A percentile compares a stretch with the other conserved stretches of the same genome.
Conservation (phyloP, 805 yeast genomes). For the Jamesozyma hellenica region DNA sequence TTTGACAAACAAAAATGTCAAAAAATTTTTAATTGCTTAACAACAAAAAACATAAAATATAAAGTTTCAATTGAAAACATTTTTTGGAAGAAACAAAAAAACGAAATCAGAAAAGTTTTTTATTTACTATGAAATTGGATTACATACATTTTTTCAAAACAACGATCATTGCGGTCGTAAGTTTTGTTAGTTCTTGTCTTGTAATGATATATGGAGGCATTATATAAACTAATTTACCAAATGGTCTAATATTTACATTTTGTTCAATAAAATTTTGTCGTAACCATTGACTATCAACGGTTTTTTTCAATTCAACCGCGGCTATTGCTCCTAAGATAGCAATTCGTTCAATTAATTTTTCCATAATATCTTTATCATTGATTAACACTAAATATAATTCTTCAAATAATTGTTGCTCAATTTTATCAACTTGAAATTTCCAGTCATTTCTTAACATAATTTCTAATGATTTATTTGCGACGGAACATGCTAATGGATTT, state of each 20-base stretch:
- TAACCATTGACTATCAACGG: slow-evolving; percentile 16
- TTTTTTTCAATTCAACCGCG: slow-evolving; percentile 13
- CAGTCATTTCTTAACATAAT: slow-evolving; percentile 16
- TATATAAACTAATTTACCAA: slow-evolving; percentile 17
- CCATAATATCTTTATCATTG: slow-evolving; percentile 3
- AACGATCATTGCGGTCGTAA: neutral
- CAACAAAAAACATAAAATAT: too few species aligned
- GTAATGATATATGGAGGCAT: slow-evolving; percentile 24
- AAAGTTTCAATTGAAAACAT: too few species aligned
- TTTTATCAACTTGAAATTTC: slow-evolving; percentile 12
- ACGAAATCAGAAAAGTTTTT: too few species aligned
- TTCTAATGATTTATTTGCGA: slow-evolving; percentile 19
- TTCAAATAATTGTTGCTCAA: slow-evolving; percentile 12
- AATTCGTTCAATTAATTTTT: slow-evolving; percentile 10
- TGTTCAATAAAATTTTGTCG: slow-evolving; percentile 11
- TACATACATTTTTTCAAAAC: too few species aligned
- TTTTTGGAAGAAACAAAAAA: too few species aligned
- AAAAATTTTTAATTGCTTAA: too few species aligned
- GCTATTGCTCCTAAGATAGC: slow-evolving; percentile 20
- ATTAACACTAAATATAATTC: slow-evolving; percentile 10
- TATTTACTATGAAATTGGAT: too few species aligned
- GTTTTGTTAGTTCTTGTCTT: slow-evolving; percentile 7
- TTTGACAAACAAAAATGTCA: too few species aligned
- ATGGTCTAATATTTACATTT: slow-evolving; percentile 20
- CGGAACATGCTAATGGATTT: slow-evolving; percentile 22